Conservation (phyloP, 371 early-diverging fungal species). For the Sporodiniella umbellata region DNA sequence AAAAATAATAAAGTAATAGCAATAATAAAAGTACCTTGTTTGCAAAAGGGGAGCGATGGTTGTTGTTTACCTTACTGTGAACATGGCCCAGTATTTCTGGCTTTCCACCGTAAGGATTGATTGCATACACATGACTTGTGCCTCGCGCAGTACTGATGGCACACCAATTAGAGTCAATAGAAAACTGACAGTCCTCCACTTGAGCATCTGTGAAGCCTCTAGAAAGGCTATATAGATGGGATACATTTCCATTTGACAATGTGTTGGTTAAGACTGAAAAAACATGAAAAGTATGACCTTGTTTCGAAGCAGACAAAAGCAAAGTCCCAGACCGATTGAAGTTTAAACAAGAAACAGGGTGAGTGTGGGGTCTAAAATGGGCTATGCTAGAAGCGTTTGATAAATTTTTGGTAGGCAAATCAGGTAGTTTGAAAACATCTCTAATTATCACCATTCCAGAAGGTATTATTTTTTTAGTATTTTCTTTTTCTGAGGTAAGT, state of each 20-base stretch:
- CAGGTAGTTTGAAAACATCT: slow-evolving; percentile 37
- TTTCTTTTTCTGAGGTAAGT: background rate
- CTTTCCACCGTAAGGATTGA: slow-evolving; percentile 69
- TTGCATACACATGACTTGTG: slow-evolving; percentile 74
- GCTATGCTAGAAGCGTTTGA: slow-evolving; percentile 42
- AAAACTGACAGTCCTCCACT: slow-evolving; percentile 70
- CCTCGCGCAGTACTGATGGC: slow-evolving; percentile 76
- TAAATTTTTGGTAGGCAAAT: slow-evolving; percentile 26
- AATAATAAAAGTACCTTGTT: background rate
- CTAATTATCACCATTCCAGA: slow-evolving; percentile 57
- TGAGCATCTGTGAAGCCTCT: slow-evolving; percentile 79
- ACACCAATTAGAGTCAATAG: slow-evolving; percentile 76
- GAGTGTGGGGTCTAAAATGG: slow-evolving; percentile 75
- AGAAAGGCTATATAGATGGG: slow-evolving; percentile 68
- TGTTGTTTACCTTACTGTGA: slow-evolving; percentile 39
- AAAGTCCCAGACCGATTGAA: slow-evolving; percentile 70
- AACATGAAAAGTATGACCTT: slow-evolving; percentile 75
- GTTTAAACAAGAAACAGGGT: slow-evolving; percentile 61
- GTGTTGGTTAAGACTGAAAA: slow-evolving; percentile 47
- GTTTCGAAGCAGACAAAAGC: slow-evolving; percentile 69
- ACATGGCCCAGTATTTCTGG: slow-evolving; percentile 65
- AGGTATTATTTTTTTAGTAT: slow-evolving; percentile 22
- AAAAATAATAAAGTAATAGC: no score
- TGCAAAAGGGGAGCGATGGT: slow-evolving; percentile 14
- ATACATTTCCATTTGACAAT: slow-evolving; percentile 26